Percentiles rank a stretch among this genome's conserved stretches.
phyloP scores from a whole-genome alignment of 2,329 filamentous ascomycete genomes.

The Fusarium phyllophilum region DNA sequence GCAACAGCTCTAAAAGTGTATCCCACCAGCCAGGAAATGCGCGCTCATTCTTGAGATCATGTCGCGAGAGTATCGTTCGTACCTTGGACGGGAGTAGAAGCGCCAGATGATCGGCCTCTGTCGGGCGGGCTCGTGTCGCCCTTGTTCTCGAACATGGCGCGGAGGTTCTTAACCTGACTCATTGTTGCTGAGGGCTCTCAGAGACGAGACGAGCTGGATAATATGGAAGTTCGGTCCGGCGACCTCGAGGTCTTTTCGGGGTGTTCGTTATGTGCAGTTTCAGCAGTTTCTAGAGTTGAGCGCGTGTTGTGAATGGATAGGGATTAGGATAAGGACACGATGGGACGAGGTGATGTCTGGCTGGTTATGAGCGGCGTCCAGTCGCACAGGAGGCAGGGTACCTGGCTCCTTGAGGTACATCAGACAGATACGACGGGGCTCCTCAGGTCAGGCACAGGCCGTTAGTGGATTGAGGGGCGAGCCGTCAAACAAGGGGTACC shows the following conservation, averaged over 20 bases:
- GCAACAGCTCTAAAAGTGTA: slow-evolving; percentile 16
- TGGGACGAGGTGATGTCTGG: slow-evolving; percentile 33
- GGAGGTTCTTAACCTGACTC: slow-evolving; percentile 78
- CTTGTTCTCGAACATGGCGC: slow-evolving; percentile 83
- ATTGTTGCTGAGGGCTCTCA: slow-evolving; percentile 55
- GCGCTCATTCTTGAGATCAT: slow-evolving; percentile 10
- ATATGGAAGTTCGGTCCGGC: slow-evolving; percentile 30
- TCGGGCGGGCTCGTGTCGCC: slow-evolving; percentile 72
- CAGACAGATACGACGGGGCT: slow-evolving; percentile 18
- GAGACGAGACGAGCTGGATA: slow-evolving; percentile 36
- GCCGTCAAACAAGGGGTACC: slow-evolving; percentile 33
- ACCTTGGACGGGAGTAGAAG: slow-evolving; percentile 50
- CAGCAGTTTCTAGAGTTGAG: slow-evolving; percentile 7
- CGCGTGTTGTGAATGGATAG: slow-evolving; percentile 24
- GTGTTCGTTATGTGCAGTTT: slow-evolving; percentile 16
- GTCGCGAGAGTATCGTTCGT: slow-evolving; percentile 28
- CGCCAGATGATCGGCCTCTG: slow-evolving; percentile 74
- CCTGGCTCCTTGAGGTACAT: slow-evolving; percentile 30
- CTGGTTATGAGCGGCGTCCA: slow-evolving; percentile 36
- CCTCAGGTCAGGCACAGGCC: slow-evolving; percentile 25
- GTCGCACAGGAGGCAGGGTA: slow-evolving; percentile 30
- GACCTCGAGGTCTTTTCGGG: slow-evolving; percentile 35
- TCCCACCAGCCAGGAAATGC: slow-evolving; percentile 16
- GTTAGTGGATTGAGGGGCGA: slow-evolving; percentile 38
- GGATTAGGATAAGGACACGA: slow-evolving; percentile 16